Percentiles rank a stretch among this genome's conserved stretches.
Evolutionary conservation across 306 rosid genomes (phyloP).

Genomic region (Oxytropis ochrocephala): DNA sequence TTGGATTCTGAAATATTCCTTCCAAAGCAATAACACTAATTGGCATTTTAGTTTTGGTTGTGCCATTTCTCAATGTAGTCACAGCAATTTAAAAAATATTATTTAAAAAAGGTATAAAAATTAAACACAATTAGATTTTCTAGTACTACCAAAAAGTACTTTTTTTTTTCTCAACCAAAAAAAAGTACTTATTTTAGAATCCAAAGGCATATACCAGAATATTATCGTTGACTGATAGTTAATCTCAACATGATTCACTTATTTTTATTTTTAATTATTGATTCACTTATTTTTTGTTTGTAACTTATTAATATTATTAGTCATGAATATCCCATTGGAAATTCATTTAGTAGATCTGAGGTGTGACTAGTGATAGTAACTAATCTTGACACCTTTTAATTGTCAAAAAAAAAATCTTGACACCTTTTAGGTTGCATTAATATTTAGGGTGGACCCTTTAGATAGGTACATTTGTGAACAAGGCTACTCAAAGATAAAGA

Average conservation of each 20-base stretch:
- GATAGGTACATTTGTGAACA: conserved; percentile 37
- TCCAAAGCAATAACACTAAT: not conserved
- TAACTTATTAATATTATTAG: not conserved
- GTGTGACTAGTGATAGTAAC: not conserved
- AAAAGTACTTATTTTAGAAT: not conserved
- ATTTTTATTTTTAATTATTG: too few relatives aligned
- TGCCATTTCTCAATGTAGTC: not conserved
- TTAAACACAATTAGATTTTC: not conserved
- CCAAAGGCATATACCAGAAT: not conserved
- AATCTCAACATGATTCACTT: conserved; percentile 5
- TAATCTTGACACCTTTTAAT: not conserved
- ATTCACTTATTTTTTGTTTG: not conserved
- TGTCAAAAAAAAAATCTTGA: too few relatives aligned
- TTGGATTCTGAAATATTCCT: conserved; percentile 5
- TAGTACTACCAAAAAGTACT: not conserved
- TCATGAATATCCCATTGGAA: conserved; percentile 3
- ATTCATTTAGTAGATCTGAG: not conserved
- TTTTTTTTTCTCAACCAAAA: too few relatives aligned
- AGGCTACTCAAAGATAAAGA: conserved; percentile 17
- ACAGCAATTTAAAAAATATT: not conserved
- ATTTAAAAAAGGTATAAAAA: not conserved
- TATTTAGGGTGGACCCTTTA: conserved; percentile 16
- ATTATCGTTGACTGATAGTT: not conserved
- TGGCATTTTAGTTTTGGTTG: not conserved
- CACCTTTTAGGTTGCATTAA: conserved; percentile 8